These are phyloP conservation scores for Coccomyxa sp. DNA, from an alignment of 139 green algal genomes.

Conservation along the genomic window DNA sequence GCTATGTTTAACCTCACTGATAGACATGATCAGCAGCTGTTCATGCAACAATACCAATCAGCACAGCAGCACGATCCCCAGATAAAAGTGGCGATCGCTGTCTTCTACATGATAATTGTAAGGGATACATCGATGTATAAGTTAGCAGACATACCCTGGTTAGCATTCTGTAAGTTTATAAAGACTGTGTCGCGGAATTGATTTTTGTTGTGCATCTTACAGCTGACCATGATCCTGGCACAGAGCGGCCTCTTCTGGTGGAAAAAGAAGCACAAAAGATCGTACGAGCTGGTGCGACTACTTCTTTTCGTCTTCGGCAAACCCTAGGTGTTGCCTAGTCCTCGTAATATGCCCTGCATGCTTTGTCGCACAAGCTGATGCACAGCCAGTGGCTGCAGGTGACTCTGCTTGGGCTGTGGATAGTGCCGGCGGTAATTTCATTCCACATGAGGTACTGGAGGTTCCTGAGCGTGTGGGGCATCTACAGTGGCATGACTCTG, in stretches of 20 bases:
- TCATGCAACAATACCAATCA: background rate
- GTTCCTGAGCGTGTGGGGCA: conserved; percentile 68
- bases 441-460: conserved; percentile 68
- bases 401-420: conserved; percentile 78
- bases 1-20: background rate
- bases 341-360: background rate
- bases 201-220: background rate
- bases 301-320: background rate
- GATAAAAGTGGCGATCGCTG: conserved; percentile 5
- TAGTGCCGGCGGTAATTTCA: conserved; percentile 70
- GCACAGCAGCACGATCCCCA: background rate
- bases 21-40: background rate
- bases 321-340: too few species aligned
- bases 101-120: conserved; percentile 20
- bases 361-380: background rate
- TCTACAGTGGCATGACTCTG: conserved; percentile 54
- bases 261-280: conserved; percentile 67
- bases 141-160: too few species aligned
- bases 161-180: too few species aligned
- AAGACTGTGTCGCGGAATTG: too few species aligned
- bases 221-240: conserved; percentile 38
- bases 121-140: background rate
- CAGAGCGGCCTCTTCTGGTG: conserved; percentile 72
- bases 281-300: conserved; percentile 68
- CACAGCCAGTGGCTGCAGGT: conserved; percentile 41